Evolutionary conservation across 2,329 filamentous ascomycete genomes (phyloP).

Genomic region (Alternaria gaisen): DNA sequence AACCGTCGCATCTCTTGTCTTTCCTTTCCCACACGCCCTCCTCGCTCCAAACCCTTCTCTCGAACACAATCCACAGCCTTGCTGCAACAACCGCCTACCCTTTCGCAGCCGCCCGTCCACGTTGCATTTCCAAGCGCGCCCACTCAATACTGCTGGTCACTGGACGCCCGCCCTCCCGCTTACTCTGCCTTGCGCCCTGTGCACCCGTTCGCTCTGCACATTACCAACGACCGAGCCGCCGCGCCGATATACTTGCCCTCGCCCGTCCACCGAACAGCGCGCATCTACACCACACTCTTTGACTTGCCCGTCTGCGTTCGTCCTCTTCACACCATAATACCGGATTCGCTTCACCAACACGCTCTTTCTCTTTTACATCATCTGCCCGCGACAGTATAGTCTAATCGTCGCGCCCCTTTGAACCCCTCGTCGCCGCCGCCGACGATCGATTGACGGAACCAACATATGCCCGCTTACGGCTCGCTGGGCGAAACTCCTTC

Average conservation of each 20-base stretch:
- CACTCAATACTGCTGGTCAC: constrained; percentile 14
- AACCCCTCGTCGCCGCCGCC: constrained; percentile 52
- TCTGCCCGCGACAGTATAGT: constrained; percentile 24
- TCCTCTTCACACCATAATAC: background rate
- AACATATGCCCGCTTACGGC: constrained; percentile 75
- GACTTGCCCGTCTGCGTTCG: background rate
- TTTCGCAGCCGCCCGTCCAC: constrained; percentile 25
- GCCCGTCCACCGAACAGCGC: constrained; percentile 16
- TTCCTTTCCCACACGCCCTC: constrained; percentile 15
- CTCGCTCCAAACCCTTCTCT: constrained; percentile 22
- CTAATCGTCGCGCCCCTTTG: constrained; percentile 10
- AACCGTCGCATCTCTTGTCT: constrained; percentile 32
- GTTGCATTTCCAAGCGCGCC: constrained; percentile 9
- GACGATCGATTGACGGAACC: background rate
- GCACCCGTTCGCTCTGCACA: constrained; percentile 13
- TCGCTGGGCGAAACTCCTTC: constrained; percentile 75
- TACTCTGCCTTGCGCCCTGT: constrained; percentile 13
- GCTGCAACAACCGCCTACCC: constrained; percentile 16
- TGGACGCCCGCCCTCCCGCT: constrained; percentile 13
- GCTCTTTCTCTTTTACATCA: background rate
- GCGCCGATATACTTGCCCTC: constrained; percentile 8
- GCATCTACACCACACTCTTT: constrained; percentile 11
- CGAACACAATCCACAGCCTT: constrained; percentile 20
- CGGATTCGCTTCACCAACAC: background rate
- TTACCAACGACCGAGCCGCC: constrained; percentile 1